Base-by-base conservation (phyloP, 2,329 filamentous ascomycete species). In the Alternaria brassicae region DNA sequence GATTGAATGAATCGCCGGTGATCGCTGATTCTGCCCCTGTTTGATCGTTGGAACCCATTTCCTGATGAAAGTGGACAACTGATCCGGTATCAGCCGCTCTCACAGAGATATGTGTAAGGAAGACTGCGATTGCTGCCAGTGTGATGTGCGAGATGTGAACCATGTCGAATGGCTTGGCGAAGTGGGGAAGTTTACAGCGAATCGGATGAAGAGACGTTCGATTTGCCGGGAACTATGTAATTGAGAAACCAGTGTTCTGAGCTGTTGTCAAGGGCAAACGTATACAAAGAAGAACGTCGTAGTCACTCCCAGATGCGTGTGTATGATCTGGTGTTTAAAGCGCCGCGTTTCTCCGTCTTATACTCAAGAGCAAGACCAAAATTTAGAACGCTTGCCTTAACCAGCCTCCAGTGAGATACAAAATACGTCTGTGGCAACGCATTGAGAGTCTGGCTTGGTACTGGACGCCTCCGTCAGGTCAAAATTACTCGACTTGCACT, bases 81-180 rank as follows among this genome's bases (percentile, higher is more conserved):
- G 42, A 10, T 19, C 25, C 27, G n/a, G n/a, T 25, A 9, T 17
- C 19, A 49, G 30, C 13, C 1, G 32, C 9, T 10, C 13, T 15
- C 17, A 34, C 7, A 34, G 45, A 36, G 13, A 25, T 23, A 12
- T 49, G 13, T 25, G 30, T 36, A 0, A 49, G 30, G 21, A 49
- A 36, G 32, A 17, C 30, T 15, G 19, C 30, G n/a, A 49, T 37
- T 15, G 30, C 45, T 23, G 21, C 45, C 19, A 49, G 30, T 21
- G 19, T 23, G 19, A 34, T 19, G 45, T 13, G 45, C 21, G 45
- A 49, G 30, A 49, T 23, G 30, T 17, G 21, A 49, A 49, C 45
- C 45, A 49, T 49, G 45, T 36, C 45, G 30, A 21, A 37, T 37
- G 47, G 19, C 47, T 50, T 50, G 45, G 45, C 30, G 30, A 49